Percentiles rank a stretch among this genome's conserved stretches.
Conservation (phyloP, 1,284 basidiomycete genomes). For the Cryptococcus depauperatus region DNA sequence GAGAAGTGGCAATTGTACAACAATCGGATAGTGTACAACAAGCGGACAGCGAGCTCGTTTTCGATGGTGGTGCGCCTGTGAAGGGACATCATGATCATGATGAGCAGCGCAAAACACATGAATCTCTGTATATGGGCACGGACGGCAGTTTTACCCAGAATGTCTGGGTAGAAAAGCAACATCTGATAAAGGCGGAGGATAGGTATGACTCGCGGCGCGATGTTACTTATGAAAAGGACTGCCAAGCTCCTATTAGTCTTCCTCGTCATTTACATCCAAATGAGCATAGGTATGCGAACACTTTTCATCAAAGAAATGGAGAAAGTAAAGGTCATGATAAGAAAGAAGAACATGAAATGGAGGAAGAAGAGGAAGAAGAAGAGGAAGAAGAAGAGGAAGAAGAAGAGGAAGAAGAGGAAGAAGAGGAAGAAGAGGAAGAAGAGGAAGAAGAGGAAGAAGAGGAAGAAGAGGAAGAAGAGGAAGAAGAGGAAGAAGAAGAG, state of each 20-base stretch:
- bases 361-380: neutral
- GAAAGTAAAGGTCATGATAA: slow-evolving; percentile 6
- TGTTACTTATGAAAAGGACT: neutral
- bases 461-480: neutral
- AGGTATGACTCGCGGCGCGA: neutral
- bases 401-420: slow-evolving; percentile 8
- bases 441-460: neutral
- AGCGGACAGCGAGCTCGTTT: slow-evolving; percentile 12
- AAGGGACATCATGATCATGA: neutral
- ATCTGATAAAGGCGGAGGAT: neutral
- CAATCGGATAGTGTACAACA: slow-evolving; percentile 7
- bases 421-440: neutral
- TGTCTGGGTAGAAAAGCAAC: slow-evolving; percentile 5
- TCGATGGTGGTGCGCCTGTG: slow-evolving; percentile 8
- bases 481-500: neutral
- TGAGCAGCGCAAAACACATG: slow-evolving; percentile 4
- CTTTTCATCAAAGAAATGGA: slow-evolving; percentile 7
- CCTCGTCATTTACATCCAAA: neutral
- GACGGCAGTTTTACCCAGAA: no score
- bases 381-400: slow-evolving; percentile 10
- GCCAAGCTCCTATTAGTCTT: slow-evolving; percentile 6
- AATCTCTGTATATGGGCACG: no score
- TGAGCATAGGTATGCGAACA: slow-evolving; percentile 5
- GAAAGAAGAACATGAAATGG: neutral
- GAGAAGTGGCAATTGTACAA: slow-evolving; percentile 6